Conservation (phyloP, 2,329 filamentous ascomycete genomes). For the Penicillium sp. region DNA sequence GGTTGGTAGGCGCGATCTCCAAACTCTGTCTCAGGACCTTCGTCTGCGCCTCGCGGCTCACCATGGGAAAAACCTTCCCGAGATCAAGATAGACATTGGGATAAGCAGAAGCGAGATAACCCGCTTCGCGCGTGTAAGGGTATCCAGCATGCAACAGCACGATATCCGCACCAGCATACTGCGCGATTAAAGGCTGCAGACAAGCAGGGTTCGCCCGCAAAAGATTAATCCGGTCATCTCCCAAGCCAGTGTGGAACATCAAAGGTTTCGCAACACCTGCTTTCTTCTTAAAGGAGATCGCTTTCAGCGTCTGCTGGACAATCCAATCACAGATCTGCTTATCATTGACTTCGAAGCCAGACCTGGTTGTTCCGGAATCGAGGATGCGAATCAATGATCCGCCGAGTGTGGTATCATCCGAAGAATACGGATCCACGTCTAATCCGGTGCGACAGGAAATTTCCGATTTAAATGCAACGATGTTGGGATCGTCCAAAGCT, state of each 20-base stretch:
- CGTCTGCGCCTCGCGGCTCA: conserved; percentile 74
- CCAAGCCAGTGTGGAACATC: conserved; percentile 80
- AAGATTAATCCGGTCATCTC: conserved; percentile 74
- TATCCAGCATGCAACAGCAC: conserved; percentile 79
- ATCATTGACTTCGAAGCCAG: conserved; percentile 51
- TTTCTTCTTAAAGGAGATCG: conserved; percentile 49
- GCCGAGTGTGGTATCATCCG: conserved; percentile 38
- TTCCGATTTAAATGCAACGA: conserved; percentile 79
- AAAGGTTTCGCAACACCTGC: conserved; percentile 63
- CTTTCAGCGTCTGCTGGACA: conserved; percentile 60
- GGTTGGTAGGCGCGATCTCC: conserved; percentile 71
- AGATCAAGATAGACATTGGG: conserved; percentile 79
- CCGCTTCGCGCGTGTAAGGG: conserved; percentile 74
- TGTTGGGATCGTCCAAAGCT: conserved; percentile 62
- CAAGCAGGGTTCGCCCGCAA: conserved; percentile 70
- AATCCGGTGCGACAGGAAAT: conserved; percentile 79
- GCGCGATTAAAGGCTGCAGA: conserved; percentile 69
- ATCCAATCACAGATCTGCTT: conserved; percentile 67
- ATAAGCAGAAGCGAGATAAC: conserved; percentile 74
- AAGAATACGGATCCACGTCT: conserved; percentile 54
- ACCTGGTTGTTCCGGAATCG: conserved; percentile 24
- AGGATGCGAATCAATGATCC: conserved; percentile 30
- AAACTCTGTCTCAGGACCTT: conserved; percentile 67
- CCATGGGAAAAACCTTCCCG: conserved; percentile 75
- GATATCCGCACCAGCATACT: conserved; percentile 67